Percentiles rank a stretch among this genome's conserved stretches.
phyloP scores from a whole-genome alignment of 208 protist species.

The Leishmania guyanensis region DNA sequence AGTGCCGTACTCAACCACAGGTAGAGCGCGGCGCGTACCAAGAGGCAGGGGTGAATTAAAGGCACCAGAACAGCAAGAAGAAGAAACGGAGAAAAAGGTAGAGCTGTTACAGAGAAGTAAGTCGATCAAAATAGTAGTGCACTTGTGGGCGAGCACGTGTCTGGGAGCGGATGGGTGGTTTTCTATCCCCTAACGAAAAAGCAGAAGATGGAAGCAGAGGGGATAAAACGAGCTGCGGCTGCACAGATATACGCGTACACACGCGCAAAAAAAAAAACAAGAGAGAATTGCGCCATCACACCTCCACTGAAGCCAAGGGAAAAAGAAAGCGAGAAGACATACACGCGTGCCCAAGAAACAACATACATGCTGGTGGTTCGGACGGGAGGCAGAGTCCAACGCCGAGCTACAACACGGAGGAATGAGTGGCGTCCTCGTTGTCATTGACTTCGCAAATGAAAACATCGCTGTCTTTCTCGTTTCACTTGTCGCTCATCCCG shows the following conservation, averaged over 20 bases:
- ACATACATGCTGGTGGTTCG: not conserved
- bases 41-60: not conserved
- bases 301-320: not conserved
- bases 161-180: not conserved
- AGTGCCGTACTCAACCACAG: not conserved
- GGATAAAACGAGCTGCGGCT: not conserved
- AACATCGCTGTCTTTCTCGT: not conserved
- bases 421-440: not conserved
- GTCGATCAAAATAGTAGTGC: not conserved
- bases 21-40: not conserved
- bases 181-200: conserved; percentile 3
- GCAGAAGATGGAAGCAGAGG: conserved; percentile 6
- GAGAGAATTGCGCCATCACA: not conserved
- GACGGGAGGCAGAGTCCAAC: not conserved
- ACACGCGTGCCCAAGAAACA: not conserved
- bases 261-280: not conserved
- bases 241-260: not conserved
- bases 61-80: not conserved
- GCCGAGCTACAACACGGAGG: not conserved
- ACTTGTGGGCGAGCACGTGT: not conserved
- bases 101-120: not conserved
- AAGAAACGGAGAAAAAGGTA: not conserved
- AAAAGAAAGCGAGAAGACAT: not conserved
- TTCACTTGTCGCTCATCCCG: not conserved
- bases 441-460: not conserved